Base-by-base conservation (phyloP, 2,329 filamentous ascomycete genomes). In the Aspergillus ruber region DNA sequence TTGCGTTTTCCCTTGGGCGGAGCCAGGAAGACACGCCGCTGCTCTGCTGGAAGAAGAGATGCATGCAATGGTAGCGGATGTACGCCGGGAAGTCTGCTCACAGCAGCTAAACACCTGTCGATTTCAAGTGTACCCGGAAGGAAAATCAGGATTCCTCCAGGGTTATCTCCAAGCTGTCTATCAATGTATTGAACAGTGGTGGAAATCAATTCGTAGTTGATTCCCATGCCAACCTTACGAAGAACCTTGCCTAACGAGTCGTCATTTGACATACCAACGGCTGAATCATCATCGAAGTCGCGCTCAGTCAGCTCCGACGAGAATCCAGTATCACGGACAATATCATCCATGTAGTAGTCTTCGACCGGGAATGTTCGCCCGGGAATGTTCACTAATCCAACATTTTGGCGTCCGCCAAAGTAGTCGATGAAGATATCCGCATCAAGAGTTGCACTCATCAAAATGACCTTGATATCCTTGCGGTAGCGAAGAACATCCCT, bases 361-460 rank as follows among this genome's bases (percentile, higher is more conserved):
- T 88, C 79, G 1, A 98, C 90, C 0, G 91, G 90, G 64, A 86
- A 91, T 4, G 91, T 97, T 47, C 91, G 79, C 1, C 93, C 91
- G 43, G 86, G 79, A 55, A 97, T 96, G 63, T 95, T 85, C 8
- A 97, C 85, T 50, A 83, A 74, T 6, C 88, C 89, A 25, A 97
- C 90, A 4, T 75, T 77, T 10, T 79, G 80, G 44, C 83, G 80
- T 1, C 79, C 79, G 5, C 78, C 81, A 70, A 97, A 97, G 67
- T 97, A 97, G 47, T 82, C 74, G 55, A 83, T 83, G 66, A 97
- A 97, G 0, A 90, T 83, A 1, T 83, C 80, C 1, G 91, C 90
- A 67, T 98, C 90, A 3, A 97, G 80, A 0, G 91, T 98, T 2
- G 91, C 91, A 68, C 89, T 95, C 93, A 98, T 98, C 32, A 98